A percentile compares a stretch with the other conserved stretches of the same genome.
phyloP scores from a whole-genome alignment of 441 rosid species.

The Syzygium syzygioides region DNA sequence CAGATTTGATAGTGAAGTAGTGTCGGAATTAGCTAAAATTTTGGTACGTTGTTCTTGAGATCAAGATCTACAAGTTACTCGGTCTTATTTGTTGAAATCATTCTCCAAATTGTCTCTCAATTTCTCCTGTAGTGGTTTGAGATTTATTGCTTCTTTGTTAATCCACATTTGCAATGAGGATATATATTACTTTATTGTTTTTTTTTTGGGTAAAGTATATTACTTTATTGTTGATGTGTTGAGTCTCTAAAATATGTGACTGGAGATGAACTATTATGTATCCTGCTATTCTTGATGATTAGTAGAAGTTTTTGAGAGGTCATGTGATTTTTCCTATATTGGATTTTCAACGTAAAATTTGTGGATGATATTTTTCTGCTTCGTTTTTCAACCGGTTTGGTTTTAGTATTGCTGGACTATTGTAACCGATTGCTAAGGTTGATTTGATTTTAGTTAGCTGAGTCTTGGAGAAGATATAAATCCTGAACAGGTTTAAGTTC shows the following conservation, averaged over 20 bases:
- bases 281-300: neutral
- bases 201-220: too few relatives aligned
- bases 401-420: too few relatives aligned
- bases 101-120: neutral
- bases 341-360: too few relatives aligned
- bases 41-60: rapidly evolving
- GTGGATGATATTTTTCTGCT: too few relatives aligned
- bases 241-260: neutral
- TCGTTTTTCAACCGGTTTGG: too few relatives aligned
- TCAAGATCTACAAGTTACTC: neutral
- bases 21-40: neutral
- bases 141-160: neutral
- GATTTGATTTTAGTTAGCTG: too few relatives aligned
- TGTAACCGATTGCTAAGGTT: too few relatives aligned
- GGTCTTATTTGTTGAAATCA: neutral
- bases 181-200: neutral
- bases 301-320: neutral
- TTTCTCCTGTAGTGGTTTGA: neutral
- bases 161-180: neutral
- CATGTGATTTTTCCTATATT: neutral
- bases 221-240: neutral
- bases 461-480: too few relatives aligned
- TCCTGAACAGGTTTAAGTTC: too few relatives aligned
- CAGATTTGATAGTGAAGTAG: neutral
- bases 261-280: neutral